These are phyloP conservation scores for Colletotrichum cereale DNA, from an alignment of 2,329 filamentous ascomycete genomes.

Conservation along the genomic window DNA sequence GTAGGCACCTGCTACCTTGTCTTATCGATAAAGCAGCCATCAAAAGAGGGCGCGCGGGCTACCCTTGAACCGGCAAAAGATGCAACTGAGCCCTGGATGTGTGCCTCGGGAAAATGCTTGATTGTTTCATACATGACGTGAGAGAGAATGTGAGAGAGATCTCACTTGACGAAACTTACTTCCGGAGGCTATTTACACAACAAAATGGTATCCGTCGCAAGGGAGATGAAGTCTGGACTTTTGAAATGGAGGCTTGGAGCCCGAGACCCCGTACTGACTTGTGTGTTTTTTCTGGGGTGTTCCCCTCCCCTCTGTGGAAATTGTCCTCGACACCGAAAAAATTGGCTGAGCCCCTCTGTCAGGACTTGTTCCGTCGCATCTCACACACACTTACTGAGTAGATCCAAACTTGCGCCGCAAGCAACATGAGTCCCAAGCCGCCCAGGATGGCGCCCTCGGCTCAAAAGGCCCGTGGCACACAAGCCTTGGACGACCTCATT, in stretches of 20 bases:
- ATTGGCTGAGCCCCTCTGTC: neutral
- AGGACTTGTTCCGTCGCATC: neutral
- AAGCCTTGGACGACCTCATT: constrained; percentile 62
- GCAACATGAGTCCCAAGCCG: neutral
- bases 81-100: neutral
- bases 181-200: neutral
- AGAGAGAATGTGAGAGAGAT: too few species aligned
- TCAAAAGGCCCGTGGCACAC: constrained; percentile 9
- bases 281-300: neutral
- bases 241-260: neutral
- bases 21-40: constrained; percentile 1
- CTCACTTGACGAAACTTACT: neutral
- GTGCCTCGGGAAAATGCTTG: neutral
- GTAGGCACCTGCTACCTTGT: neutral
- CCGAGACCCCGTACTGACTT: neutral
- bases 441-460: constrained; percentile 18
- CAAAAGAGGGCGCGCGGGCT: neutral
- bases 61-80: neutral
- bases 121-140: neutral
- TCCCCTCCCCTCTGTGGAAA: neutral
- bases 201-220: neutral
- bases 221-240: neutral
- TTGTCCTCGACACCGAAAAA: neutral
- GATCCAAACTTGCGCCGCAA: neutral
- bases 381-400: neutral